These are phyloP conservation scores for Gamarada debralockiae DNA, from an alignment of 495 filamentous ascomycete genomes.

Conservation along the genomic window DNA sequence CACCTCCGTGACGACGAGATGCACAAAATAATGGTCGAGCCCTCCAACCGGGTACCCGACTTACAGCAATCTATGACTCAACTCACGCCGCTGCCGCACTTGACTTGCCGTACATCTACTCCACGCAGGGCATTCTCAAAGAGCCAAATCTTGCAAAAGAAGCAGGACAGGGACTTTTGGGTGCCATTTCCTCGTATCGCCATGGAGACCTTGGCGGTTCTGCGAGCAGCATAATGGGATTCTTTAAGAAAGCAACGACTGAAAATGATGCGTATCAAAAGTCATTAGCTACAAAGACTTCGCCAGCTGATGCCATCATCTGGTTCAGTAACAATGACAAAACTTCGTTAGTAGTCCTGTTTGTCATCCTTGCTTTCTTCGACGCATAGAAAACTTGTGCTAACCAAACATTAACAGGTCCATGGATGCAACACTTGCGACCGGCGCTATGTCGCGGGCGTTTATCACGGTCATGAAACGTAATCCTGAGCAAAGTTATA, in stretches of 20 bases:
- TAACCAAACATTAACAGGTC: slow-evolving; percentile 20
- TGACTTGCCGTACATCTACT: slow-evolving; percentile 97
- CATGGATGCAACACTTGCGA: slow-evolving; percentile 76
- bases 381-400: slow-evolving; percentile 6
- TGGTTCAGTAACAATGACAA: slow-evolving; percentile 96
- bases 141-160: slow-evolving; percentile 98
- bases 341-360: slow-evolving; percentile 70
- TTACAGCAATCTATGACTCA: slow-evolving; percentile 99
- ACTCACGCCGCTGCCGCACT: slow-evolving; percentile 96
- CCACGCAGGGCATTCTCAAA: slow-evolving; percentile 91
- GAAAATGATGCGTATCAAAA: slow-evolving; percentile 80
- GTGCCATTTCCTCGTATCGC: slow-evolving; percentile 87
- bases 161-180: slow-evolving; percentile 87
- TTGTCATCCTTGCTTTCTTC: slow-evolving; percentile 1
- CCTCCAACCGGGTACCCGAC: slow-evolving; percentile 79
- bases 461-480: slow-evolving; percentile 93
- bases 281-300: slow-evolving; percentile 85
- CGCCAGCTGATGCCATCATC: slow-evolving; percentile 94
- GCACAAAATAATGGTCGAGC: slow-evolving; percentile 92
- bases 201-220: slow-evolving; percentile 86
- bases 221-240: slow-evolving; percentile 73
- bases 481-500: slow-evolving; percentile 97
- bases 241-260: slow-evolving; percentile 88
- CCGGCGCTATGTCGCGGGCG: slow-evolving; percentile 97
- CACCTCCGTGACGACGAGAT: slow-evolving; percentile 99